Evolutionary conservation across 768 basidiomycete species (phyloP).

Genomic region (Rhodotorula toruloides): DNA sequence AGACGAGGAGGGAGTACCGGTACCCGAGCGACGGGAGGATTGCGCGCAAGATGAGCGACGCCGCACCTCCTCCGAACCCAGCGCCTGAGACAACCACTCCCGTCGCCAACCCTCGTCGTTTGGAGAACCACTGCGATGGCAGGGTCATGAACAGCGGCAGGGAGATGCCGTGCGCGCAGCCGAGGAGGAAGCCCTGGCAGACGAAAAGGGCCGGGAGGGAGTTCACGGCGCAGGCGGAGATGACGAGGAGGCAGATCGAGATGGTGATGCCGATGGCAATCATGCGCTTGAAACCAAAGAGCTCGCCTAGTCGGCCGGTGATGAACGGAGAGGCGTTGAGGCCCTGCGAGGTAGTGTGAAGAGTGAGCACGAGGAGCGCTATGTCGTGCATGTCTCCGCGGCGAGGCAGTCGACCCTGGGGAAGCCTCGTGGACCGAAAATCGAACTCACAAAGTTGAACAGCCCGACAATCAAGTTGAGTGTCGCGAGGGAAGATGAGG

Average conservation of each 20-base stretch:
- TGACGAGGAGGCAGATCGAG: constrained; percentile 10
- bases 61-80: constrained; percentile 41
- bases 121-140: constrained; percentile 45
- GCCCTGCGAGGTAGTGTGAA: background rate
- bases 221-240: constrained; percentile 10
- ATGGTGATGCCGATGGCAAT: constrained; percentile 17
- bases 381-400: no score
- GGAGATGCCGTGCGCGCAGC: constrained; percentile 18
- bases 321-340: constrained; percentile 17
- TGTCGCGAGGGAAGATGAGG: background rate
- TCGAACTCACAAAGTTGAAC: background rate
- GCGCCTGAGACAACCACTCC: constrained; percentile 43
- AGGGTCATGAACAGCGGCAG: constrained; percentile 42
- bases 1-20: constrained; percentile 40
- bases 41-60: constrained; percentile 37
- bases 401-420: no score
- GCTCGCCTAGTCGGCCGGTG: constrained; percentile 19
- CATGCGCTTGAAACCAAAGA: constrained; percentile 22
- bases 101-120: constrained; percentile 41
- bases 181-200: constrained; percentile 23
- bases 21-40: constrained; percentile 41
- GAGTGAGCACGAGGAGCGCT: background rate
- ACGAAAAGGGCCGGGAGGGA: constrained; percentile 24
- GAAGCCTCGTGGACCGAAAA: no score
- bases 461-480: constrained; percentile 5